Conservation (phyloP, 176 grass and related monocot species). For the Avena atlantica region DNA sequence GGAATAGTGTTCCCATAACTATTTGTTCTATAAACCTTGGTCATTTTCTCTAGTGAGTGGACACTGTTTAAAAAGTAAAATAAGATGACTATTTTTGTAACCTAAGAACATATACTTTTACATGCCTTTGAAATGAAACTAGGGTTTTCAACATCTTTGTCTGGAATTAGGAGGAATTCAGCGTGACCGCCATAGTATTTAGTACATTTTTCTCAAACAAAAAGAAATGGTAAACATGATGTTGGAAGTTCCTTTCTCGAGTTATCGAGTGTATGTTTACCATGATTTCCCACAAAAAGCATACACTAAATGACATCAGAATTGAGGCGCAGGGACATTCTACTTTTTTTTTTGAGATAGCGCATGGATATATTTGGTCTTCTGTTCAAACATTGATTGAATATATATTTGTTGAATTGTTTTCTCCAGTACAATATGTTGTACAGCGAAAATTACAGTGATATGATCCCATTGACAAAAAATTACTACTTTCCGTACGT, state of each 20-base stretch:
- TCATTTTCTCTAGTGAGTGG: neutral
- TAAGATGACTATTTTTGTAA: neutral
- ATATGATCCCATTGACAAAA: neutral
- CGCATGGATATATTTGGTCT: neutral
- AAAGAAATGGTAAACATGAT: neutral
- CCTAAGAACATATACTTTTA: neutral
- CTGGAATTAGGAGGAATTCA: neutral
- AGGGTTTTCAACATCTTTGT: neutral
- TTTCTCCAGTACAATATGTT: slow-evolving; percentile 13
- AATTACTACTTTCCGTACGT: neutral
- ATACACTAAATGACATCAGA: neutral
- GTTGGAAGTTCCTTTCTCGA: neutral
- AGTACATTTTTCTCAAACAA: neutral
- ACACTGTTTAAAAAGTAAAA: neutral
- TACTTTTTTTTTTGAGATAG: neutral
- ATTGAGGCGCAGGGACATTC: neutral
- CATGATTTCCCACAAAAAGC: neutral
- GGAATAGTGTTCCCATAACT: neutral
- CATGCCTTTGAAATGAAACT: neutral
- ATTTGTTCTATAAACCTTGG: neutral
- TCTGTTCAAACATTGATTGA: neutral
- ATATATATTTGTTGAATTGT: neutral
- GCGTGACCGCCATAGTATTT: neutral
- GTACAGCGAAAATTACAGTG: slow-evolving; percentile 21
- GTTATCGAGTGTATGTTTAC: neutral